These are phyloP conservation scores for Millerozyma acaciae DNA, from an alignment of 805 yeast genomes.

Conservation along the genomic window DNA sequence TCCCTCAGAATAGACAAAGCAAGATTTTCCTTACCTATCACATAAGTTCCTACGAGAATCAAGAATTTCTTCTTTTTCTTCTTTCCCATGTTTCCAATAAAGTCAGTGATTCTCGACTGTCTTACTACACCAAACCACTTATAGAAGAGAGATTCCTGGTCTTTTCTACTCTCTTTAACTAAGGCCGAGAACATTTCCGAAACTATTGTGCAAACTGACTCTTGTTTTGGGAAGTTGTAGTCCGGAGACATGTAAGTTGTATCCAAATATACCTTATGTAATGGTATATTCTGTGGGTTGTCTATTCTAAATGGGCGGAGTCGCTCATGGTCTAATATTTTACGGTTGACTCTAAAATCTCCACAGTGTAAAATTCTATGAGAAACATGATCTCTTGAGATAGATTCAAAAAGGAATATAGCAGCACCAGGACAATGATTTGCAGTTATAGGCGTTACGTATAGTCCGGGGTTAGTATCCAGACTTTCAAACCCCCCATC, in stretches of 20 bases:
- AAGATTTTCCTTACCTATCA: constrained; percentile 87
- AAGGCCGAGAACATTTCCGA: constrained; percentile 47
- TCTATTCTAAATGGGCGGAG: constrained; percentile 17
- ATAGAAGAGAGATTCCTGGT: constrained; percentile 14
- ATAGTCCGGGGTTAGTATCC: constrained; percentile 26
- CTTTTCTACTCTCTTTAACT: constrained; percentile 22
- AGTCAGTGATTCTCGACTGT: constrained; percentile 41
- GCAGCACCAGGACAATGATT: constrained; percentile 98
- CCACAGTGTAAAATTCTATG: constrained; percentile 75
- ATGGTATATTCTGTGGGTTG: not conserved
- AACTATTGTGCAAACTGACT: constrained; percentile 57
- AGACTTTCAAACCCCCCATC: constrained; percentile 14
- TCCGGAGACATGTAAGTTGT: constrained; percentile 82
- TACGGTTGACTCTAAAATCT: constrained; percentile 72
- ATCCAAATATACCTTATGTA: constrained; percentile 75
- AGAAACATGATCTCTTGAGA: constrained; percentile 16
- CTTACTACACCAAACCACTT: constrained; percentile 31
- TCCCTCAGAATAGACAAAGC: constrained; percentile 62
- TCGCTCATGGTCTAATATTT: constrained; percentile 43
- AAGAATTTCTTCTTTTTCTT: constrained; percentile 41
- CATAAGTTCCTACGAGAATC: constrained; percentile 78
- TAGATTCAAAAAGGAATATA: constrained; percentile 63
- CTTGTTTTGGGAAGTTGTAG: constrained; percentile 76
- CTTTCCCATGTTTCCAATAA: constrained; percentile 12
- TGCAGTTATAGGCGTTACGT: constrained; percentile 71